phyloP scores from a whole-genome alignment of 768 basidiomycete species.

The Lactarius evosmus region DNA sequence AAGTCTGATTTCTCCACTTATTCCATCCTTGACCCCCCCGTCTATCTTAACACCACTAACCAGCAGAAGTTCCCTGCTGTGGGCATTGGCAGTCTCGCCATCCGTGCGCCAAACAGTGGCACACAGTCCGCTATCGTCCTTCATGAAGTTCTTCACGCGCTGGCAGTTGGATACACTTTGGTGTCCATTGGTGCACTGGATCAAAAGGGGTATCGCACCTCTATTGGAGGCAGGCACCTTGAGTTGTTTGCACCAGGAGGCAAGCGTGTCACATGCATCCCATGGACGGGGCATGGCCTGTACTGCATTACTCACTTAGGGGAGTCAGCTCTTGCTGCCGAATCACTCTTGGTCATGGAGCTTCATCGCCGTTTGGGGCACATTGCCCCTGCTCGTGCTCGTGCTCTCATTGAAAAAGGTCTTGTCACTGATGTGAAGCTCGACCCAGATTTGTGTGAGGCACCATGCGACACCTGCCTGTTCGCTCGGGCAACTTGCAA shows the following conservation, averaged over 20 bases:
- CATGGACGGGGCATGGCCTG: not conserved
- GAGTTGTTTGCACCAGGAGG: not conserved
- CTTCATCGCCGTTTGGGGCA: slow-evolving; percentile 39
- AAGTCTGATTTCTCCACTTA: too few species aligned
- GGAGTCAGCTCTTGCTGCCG: not conserved
- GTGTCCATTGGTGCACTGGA: not conserved
- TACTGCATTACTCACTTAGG: not conserved
- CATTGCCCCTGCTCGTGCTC: slow-evolving; percentile 32
- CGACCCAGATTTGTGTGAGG: slow-evolving; percentile 3
- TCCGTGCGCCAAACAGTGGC: not conserved
- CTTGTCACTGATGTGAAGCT: not conserved
- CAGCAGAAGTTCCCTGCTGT: not conserved
- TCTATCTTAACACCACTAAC: not conserved
- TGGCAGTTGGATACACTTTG: not conserved
- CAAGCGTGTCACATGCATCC: not conserved
- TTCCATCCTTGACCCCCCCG: too few species aligned
- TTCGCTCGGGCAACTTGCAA: not conserved
- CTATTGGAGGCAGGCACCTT: not conserved
- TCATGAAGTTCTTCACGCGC: not conserved
- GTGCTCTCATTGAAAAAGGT: slow-evolving; percentile 25
- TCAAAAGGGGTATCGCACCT: not conserved
- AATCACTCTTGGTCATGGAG: slow-evolving; percentile 19
- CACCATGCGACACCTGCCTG: slow-evolving; percentile 37
- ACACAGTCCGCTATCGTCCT: not conserved
- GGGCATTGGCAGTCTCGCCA: not conserved